Evolutionary conservation across 1,139 yeast species (phyloP).

Genomic region (Zygoascus sp.): DNA sequence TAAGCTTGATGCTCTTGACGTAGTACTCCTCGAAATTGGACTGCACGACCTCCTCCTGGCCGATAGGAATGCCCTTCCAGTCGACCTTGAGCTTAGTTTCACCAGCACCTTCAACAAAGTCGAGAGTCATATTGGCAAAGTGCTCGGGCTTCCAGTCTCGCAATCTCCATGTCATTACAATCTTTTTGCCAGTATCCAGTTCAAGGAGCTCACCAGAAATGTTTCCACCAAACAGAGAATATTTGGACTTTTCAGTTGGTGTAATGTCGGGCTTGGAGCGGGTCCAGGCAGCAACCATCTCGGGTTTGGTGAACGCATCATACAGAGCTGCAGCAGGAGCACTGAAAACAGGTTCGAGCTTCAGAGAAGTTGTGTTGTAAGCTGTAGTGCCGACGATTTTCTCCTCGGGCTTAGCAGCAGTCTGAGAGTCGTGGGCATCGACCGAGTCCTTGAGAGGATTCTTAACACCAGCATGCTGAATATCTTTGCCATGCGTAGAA

Average conservation of each 20-base stretch:
- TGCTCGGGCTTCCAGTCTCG: conserved; percentile 85
- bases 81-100: conserved; percentile 78
- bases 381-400: conserved; percentile 41
- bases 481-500: conserved; percentile 71
- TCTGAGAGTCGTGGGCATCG: conserved; percentile 20
- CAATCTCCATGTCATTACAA: conserved; percentile 80
- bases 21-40: conserved; percentile 85
- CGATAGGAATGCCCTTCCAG: conserved; percentile 90
- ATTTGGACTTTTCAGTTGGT: conserved; percentile 57
- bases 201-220: conserved; percentile 64
- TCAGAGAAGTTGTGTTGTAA: conserved; percentile 75
- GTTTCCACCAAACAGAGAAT: conserved; percentile 83
- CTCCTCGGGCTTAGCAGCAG: conserved; percentile 22
- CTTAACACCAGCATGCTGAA: conserved; percentile 69
- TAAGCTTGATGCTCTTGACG: conserved; percentile 77
- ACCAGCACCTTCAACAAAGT: conserved; percentile 66
- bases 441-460: conserved; percentile 47
- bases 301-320: conserved; percentile 67
- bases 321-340: conserved; percentile 85
- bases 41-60: conserved; percentile 90
- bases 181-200: conserved; percentile 52
- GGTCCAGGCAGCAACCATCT: conserved; percentile 84
- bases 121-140: conserved; percentile 62
- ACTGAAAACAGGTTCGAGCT: conserved; percentile 74
- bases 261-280: conserved; percentile 67